Conservation (phyloP, 768 basidiomycete species). For the Postia placenta region DNA sequence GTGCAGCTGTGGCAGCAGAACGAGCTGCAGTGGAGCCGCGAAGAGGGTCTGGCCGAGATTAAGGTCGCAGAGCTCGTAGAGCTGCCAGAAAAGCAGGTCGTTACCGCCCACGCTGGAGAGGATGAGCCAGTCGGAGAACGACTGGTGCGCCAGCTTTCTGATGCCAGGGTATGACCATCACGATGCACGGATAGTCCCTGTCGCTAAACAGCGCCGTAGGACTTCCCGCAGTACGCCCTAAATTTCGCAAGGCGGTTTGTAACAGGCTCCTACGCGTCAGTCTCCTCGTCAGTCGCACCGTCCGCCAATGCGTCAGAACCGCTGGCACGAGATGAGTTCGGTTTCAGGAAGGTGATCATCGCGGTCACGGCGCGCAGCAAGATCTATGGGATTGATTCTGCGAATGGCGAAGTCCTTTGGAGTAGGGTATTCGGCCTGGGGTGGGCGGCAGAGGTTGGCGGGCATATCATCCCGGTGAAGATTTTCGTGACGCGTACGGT, state of each 20-base stretch:
- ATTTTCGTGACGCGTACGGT: slow-evolving; percentile 50
- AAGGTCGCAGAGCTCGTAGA: slow-evolving; percentile 67
- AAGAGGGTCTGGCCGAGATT: slow-evolving; percentile 70
- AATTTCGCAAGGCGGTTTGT: slow-evolving; percentile 68
- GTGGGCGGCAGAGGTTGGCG: slow-evolving; percentile 55
- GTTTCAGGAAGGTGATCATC: slow-evolving; percentile 81
- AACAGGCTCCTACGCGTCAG: slow-evolving; percentile 57
- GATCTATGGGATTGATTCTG: slow-evolving; percentile 76
- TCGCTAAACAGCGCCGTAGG: slow-evolving; percentile 35
- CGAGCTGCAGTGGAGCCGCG: slow-evolving; percentile 65
- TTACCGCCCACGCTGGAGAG: slow-evolving; percentile 27
- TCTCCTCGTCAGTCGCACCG: slow-evolving; percentile 30
- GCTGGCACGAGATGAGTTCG: slow-evolving; percentile 71
- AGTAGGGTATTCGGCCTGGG: slow-evolving; percentile 70
- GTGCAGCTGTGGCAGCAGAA: slow-evolving; percentile 69
- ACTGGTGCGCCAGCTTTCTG: slow-evolving; percentile 48
- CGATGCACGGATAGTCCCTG: too few species aligned
- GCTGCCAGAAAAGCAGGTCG: slow-evolving; percentile 54
- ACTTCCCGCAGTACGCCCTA: slow-evolving; percentile 62
- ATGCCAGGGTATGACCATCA: slow-evolving; percentile 57
- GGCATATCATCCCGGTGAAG: slow-evolving; percentile 50
- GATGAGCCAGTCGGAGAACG: slow-evolving; percentile 46
- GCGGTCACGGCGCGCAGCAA: slow-evolving; percentile 68
- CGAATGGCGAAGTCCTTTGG: slow-evolving; percentile 76
- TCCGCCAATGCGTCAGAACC: slow-evolving; percentile 28